These are phyloP conservation scores for Larix sibirica DNA, from an alignment of 83 land plant species.

Conservation along the genomic window DNA sequence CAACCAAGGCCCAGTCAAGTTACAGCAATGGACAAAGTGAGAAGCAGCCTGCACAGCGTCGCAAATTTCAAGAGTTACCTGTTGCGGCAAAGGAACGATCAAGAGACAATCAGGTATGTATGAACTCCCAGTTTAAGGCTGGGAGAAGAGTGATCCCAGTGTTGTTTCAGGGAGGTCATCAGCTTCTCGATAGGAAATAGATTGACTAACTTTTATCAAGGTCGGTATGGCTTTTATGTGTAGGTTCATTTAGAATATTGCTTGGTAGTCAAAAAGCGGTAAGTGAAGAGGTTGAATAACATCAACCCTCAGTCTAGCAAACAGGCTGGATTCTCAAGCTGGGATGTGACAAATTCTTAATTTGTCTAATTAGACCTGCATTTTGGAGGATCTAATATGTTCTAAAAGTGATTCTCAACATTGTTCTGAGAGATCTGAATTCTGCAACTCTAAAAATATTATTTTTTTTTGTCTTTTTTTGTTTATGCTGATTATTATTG, in stretches of 20 bases:
- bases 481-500: slow-evolving; percentile 38
- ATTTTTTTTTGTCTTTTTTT: slow-evolving; percentile 11
- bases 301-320: background rate
- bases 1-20: slow-evolving; percentile 18
- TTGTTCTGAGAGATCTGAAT: background rate
- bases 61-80: slow-evolving; percentile 87
- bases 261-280: slow-evolving; percentile 14
- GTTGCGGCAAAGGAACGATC: slow-evolving; percentile 37
- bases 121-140: background rate
- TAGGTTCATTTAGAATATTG: slow-evolving; percentile 18
- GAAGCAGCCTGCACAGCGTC: slow-evolving; percentile 47
- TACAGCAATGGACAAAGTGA: slow-evolving; percentile 32
- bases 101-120: slow-evolving; percentile 59
- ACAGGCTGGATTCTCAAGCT: background rate
- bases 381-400: background rate
- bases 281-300: slow-evolving; percentile 2
- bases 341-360: background rate
- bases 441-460: background rate
- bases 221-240: background rate
- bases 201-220: background rate
- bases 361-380: background rate
- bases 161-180: slow-evolving; percentile 2
- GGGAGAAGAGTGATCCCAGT: background rate
- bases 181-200: background rate
- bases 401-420: background rate